These are phyloP conservation scores for Mrakia hoshinonis DNA, from an alignment of 768 basidiomycete genomes.

Conservation along the genomic window DNA sequence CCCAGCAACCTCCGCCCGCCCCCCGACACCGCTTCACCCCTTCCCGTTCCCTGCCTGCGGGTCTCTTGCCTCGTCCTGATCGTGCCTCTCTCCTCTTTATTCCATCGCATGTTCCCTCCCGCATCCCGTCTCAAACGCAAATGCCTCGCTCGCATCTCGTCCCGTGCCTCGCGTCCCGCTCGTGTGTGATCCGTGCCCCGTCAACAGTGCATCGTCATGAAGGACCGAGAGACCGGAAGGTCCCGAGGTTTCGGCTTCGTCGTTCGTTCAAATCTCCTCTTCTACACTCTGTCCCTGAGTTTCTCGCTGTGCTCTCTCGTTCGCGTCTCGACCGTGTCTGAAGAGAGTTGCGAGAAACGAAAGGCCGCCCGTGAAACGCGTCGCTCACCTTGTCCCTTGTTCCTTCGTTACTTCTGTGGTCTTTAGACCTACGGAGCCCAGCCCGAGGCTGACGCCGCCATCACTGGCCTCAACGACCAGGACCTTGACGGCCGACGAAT, in stretches of 20 bases:
- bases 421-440: slow-evolving; percentile 40
- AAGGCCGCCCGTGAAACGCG: too few species aligned
- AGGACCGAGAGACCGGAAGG: slow-evolving; percentile 94
- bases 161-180: neutral
- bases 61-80: slow-evolving; percentile 8
- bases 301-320: slow-evolving; percentile 2
- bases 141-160: slow-evolving; percentile 12
- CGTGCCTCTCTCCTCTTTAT: slow-evolving; percentile 1
- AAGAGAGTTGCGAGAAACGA: neutral
- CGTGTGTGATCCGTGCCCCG: slow-evolving; percentile 2
- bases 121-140: slow-evolving; percentile 12
- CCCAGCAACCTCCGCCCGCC: neutral
- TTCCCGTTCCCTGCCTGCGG: neutral
- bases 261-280: slow-evolving; percentile 40
- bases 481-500: slow-evolving; percentile 89
- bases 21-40: neutral
- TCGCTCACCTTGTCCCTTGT: slow-evolving; percentile 3
- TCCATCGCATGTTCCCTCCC: slow-evolving; percentile 6
- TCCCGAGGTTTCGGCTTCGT: slow-evolving; percentile 97
- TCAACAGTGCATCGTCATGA: slow-evolving; percentile 89
- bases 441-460: slow-evolving; percentile 69
- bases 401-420: slow-evolving; percentile 42
- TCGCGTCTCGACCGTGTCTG: neutral
- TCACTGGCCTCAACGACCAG: slow-evolving; percentile 68
- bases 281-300: neutral